Evolutionary conservation across 192 early-diverging fungal species (phyloP), one percentile per base, ranked within the genome.

Genomic region (Tieghemiomyces parasiticus): DNA sequence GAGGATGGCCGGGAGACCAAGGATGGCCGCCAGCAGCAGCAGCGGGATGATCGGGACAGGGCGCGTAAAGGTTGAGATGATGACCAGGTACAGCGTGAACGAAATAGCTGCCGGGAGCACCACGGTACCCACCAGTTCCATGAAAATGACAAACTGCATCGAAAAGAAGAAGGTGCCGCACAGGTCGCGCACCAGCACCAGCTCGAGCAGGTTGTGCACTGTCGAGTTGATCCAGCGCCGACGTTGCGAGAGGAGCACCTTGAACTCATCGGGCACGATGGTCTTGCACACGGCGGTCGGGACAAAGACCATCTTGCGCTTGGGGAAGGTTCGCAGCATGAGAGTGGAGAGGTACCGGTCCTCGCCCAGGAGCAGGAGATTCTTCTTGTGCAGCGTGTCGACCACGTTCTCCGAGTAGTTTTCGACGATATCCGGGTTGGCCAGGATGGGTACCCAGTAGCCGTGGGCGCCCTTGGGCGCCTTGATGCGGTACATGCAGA

Each of bases 211-310:
- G 62, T 93, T 93, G 60, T 94, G 91, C 31, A 94, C 82, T 0
- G 91, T 94, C 19, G 91, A 94, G 72, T 94, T 94, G 73, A 94
- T 94, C 91, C 91, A 94, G 32, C 91, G 79, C n/a, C 90, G 81
- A 2, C 88, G 80, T 69, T 92, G 90, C 44, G 85, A 89, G 38
- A 90, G 69, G 35, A 92, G 65, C 16, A 92, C 83, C 50, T 72
- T 77, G 78, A 95, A 95, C 28, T 81, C 78, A 60, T 87, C 86
- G 16, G 92, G 92, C 31, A 92, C 92, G 34, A 91, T 80, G 14
- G 92, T 92, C 67, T 92, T 88, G 73, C 92, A 95, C 53, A 92
- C 84, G 0, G 93, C 90, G 50, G 85, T 83, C 14, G 93, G 91
- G 8, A 91, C 80, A 81, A 94, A 97, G 67, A 96, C 81, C 85